phyloP scores from a whole-genome alignment of 495 filamentous ascomycete species.

The Extremus antarcticus region DNA sequence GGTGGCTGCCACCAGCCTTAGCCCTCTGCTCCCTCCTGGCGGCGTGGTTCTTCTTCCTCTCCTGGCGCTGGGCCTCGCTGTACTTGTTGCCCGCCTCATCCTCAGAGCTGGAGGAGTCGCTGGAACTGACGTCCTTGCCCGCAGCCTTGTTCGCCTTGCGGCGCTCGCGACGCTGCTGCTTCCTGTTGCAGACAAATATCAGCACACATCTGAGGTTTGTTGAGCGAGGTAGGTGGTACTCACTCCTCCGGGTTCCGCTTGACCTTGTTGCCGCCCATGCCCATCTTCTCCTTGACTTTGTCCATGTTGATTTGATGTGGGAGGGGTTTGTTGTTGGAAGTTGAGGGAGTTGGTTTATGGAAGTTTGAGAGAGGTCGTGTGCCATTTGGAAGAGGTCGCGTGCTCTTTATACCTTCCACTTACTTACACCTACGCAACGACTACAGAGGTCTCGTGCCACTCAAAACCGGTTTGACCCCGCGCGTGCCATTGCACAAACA shows the following conservation, averaged over 20 bases:
- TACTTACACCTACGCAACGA: no score
- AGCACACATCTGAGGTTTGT: no score
- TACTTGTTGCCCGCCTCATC: background rate
- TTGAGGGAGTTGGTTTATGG: background rate
- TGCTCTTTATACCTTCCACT: no score
- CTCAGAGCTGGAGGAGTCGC: background rate
- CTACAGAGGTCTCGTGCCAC: no score
- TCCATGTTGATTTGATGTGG: background rate
- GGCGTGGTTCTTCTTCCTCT: background rate
- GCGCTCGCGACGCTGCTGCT: background rate
- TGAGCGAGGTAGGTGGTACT: no score
- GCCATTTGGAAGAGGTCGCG: background rate
- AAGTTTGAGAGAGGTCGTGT: background rate
- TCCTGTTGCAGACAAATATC: no score
- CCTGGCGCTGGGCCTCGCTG: background rate
- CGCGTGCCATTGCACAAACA: no score
- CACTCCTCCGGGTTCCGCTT: background rate
- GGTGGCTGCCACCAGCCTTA: no score
- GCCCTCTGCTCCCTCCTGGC: background rate
- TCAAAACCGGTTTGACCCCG: no score
- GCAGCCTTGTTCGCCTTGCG: background rate
- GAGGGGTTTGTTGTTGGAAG: background rate
- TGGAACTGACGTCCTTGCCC: background rate
- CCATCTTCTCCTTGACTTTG: background rate
- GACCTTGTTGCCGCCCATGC: background rate